Conservation (phyloP, 305 asterid species). For the Fraxinus sp. region DNA sequence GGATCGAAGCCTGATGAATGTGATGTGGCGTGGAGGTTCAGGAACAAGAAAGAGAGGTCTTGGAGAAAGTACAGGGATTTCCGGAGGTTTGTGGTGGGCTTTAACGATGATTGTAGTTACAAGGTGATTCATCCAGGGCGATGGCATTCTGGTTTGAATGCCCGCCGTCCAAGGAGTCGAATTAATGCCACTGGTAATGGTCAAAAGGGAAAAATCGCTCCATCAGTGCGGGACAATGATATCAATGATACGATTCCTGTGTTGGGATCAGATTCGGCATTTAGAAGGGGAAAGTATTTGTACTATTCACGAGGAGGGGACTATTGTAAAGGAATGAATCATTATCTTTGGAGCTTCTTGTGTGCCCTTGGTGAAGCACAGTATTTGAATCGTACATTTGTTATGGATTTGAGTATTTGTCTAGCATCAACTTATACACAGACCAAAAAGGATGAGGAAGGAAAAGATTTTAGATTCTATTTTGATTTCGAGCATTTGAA, state of each 20-base stretch:
- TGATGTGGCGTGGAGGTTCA: conserved; percentile 89
- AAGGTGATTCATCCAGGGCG: conserved; percentile 65
- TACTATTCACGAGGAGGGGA: conserved; percentile 89
- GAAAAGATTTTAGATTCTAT: conserved; percentile 84
- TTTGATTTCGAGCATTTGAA: conserved; percentile 93
- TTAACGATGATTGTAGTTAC: conserved; percentile 45
- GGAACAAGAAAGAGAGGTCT: conserved; percentile 73
- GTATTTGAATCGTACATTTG: conserved; percentile 78
- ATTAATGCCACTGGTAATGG: conserved; percentile 33
- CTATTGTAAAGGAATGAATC: conserved; percentile 88
- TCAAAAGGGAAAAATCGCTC: conserved; percentile 30
- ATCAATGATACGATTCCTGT: conserved; percentile 78
- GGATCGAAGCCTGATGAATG: conserved; percentile 63
- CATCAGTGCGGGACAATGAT: conserved; percentile 60
- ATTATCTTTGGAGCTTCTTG: conserved; percentile 77
- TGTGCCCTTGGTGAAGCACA: conserved; percentile 86
- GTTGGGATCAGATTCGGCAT: conserved; percentile 62
- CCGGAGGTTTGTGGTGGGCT: conserved; percentile 67
- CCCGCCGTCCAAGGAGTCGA: conserved; percentile 60
- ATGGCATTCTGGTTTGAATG: conserved; percentile 92
- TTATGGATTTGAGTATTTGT: conserved; percentile 81
- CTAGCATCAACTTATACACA: conserved; percentile 64
- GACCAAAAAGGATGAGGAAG: conserved; percentile 72
- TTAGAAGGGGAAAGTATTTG: conserved; percentile 71
- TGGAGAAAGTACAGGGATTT: conserved; percentile 87